Conservation (phyloP, 345 rosid species). For the Mangifera indica region DNA sequence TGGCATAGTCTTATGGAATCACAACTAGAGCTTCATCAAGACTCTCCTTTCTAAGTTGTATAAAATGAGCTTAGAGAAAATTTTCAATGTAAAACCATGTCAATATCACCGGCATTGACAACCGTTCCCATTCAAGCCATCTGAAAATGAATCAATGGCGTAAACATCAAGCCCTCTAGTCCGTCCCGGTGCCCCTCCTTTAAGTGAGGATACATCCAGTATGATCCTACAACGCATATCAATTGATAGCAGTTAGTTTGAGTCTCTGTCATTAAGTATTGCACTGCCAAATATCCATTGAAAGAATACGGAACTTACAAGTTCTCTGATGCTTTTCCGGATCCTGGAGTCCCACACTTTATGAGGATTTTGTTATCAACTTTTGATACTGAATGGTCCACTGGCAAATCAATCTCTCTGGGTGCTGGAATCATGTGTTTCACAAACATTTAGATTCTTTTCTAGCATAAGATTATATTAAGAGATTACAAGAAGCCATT, state of each 20-base stretch:
- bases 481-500: neutral
- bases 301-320: slow-evolving; percentile 38
- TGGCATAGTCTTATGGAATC: slow-evolving; percentile 10
- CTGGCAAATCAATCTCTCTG: slow-evolving; percentile 53
- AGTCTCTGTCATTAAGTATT: neutral
- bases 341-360: slow-evolving; percentile 35
- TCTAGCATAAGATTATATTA: neutral
- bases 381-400: slow-evolving; percentile 46
- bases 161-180: slow-evolving; percentile 74
- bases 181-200: slow-evolving; percentile 88
- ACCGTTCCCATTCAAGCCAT: slow-evolving; percentile 37
- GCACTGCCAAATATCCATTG: neutral
- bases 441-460: slow-evolving; percentile 18
- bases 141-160: slow-evolving; percentile 45
- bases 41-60: slow-evolving; percentile 8
- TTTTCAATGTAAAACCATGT: slow-evolving; percentile 19
- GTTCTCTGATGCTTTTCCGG: slow-evolving; percentile 44
- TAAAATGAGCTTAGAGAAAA: slow-evolving; percentile 10
- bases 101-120: neutral
- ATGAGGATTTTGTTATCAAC: slow-evolving; percentile 49
- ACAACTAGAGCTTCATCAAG: slow-evolving; percentile 16
- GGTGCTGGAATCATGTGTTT: slow-evolving; percentile 42
- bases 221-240: slow-evolving; percentile 48
- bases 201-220: slow-evolving; percentile 67
- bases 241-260: neutral